Base-by-base conservation (phyloP, 129 eudicot genomes). In the Centella asiatica region DNA sequence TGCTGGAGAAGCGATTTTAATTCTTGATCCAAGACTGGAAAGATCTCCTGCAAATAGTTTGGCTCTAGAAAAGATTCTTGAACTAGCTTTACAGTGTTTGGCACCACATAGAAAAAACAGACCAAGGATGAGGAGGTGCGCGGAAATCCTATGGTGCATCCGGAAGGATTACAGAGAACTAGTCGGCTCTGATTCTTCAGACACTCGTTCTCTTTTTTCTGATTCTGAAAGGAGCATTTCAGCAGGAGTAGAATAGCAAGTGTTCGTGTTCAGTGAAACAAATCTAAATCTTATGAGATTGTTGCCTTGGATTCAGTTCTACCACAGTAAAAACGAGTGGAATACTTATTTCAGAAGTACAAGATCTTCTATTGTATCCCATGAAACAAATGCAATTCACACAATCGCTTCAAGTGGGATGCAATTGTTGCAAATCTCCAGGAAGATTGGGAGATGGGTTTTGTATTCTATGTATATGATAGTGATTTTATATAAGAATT, bases 101-200 rank as follows among this genome's bases (percentile, higher is more conserved):
- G 84, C 85, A 57, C 76, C 95, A 44, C 80, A 76, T 23, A 64
- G 96, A 61, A 66, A 63, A 11, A 74, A 70, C 57, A 72, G 99
- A 56, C 99, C 99, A 14, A 66, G 65, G 51, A 92, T 92, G 99
- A 76, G 78, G 72, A 76, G 78, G 62, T 92, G 99, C 44, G 95
- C 81, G 0, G 99, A 87, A 82, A 81, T 82, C 44, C 80, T 92
- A 49, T 87, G 99, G 99, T 68, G 78, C 77, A 80, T 92, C 56
- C 78, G 99, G 13, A 92, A 84, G 78, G 95, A 92, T 53, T 82
- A 87, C 79, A 80, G 67, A 44, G 88, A 84, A 42, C 25, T 79
- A 53, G 57, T 40, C 2, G 78, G 57, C 66, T 72, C 81, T n/a
- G n/a, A n/a, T n/a, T n/a, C n/a, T n/a, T n/a, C n/a, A 50, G 61